Evolutionary conservation across 306 rosid species (phyloP).

Genomic region (Abrus pulchellus): DNA sequence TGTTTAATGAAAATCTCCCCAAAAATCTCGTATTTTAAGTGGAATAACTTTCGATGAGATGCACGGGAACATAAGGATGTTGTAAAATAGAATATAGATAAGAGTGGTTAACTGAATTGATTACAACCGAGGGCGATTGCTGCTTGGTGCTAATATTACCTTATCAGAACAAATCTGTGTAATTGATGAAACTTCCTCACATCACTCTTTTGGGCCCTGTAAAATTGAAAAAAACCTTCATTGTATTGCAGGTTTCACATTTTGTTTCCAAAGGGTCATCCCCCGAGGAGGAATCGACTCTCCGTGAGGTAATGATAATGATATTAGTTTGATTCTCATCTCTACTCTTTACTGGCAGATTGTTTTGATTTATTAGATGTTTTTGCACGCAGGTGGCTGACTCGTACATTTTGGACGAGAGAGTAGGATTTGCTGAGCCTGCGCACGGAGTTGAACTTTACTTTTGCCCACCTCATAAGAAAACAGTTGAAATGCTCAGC

Average conservation of each 20-base stretch:
- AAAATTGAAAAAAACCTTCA: not conserved
- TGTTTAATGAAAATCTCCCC: not conserved
- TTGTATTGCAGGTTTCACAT: constrained; percentile 73
- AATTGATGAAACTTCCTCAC: not conserved
- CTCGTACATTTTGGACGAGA: constrained; percentile 78
- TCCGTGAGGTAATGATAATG: constrained; percentile 69
- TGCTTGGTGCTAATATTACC: constrained; percentile 26
- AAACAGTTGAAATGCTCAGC: constrained; percentile 83
- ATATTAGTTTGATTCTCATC: not conserved
- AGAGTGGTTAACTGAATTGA: constrained; percentile 12
- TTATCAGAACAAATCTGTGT: not conserved
- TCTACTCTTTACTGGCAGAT: not conserved
- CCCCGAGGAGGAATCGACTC: constrained; percentile 61
- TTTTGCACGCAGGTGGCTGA: constrained; percentile 70
- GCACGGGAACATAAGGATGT: constrained; percentile 13
- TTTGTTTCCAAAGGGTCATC: constrained; percentile 66
- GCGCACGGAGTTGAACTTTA: constrained; percentile 84
- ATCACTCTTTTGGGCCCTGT: not conserved
- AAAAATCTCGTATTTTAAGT: constrained; percentile 7
- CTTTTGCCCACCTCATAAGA: constrained; percentile 89
- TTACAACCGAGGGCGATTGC: not conserved
- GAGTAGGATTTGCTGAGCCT: constrained; percentile 97
- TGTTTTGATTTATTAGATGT: not conserved
- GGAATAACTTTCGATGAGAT: constrained; percentile 9
- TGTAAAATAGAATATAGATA: constrained; percentile 17